Percentiles rank a stretch among this genome's conserved stretches.
Evolutionary conservation across 2,329 filamentous ascomycete genomes (phyloP).

Genomic region (Nothophaeocryptopus gaeumannii): DNA sequence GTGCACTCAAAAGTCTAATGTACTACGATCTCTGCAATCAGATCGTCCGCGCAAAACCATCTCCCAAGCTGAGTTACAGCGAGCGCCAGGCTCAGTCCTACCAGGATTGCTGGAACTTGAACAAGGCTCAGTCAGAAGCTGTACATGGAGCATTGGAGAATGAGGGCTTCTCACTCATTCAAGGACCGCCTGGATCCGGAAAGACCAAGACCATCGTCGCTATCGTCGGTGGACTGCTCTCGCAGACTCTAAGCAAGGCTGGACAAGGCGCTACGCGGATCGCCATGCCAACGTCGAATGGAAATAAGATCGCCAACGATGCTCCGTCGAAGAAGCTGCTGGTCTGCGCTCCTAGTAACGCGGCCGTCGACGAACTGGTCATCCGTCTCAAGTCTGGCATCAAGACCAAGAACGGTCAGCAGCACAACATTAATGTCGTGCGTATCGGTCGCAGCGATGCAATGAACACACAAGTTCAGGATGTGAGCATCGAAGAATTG

Average conservation of each 20-base stretch:
- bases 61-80: slow-evolving; percentile 77
- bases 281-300: slow-evolving; percentile 34
- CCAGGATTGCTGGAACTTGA: slow-evolving; percentile 76
- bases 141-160: slow-evolving; percentile 91
- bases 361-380: slow-evolving; percentile 93
- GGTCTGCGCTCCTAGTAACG: slow-evolving; percentile 97
- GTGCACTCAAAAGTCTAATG: slow-evolving; percentile 81
- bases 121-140: slow-evolving; percentile 83
- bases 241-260: slow-evolving; percentile 54
- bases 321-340: slow-evolving; percentile 76
- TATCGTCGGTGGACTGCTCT: slow-evolving; percentile 85
- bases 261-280: slow-evolving; percentile 33
- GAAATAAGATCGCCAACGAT: slow-evolving; percentile 26
- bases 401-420: slow-evolving; percentile 69
- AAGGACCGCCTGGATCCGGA: slow-evolving; percentile 83
- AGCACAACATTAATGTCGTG: slow-evolving; percentile 78
- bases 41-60: slow-evolving; percentile 83
- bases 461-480: slow-evolving; percentile 82
- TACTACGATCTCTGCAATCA: slow-evolving; percentile 97
- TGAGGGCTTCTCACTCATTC: slow-evolving; percentile 93
- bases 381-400: slow-evolving; percentile 86
- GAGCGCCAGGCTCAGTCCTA: slow-evolving; percentile 68
- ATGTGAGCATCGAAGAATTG: slow-evolving; percentile 90
- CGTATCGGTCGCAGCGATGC: slow-evolving; percentile 88
- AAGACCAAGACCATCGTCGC: slow-evolving; percentile 98